Base-by-base conservation (phyloP, 352 stramenopile genomes). In the Pythium rishiriense region DNA sequence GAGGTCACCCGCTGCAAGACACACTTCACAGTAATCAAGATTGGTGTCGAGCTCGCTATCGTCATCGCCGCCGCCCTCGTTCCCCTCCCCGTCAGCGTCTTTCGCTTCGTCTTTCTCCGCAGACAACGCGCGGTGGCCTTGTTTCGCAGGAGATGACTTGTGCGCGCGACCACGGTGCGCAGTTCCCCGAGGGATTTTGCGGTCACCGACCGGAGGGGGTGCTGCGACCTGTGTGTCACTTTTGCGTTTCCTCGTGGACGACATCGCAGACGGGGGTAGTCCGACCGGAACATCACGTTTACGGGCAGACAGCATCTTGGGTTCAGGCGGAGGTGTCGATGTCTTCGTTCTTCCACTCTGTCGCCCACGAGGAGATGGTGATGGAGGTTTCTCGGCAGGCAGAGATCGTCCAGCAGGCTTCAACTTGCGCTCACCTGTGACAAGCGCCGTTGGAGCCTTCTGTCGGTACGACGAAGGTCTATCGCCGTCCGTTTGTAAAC, bases 21-120 rank as follows among this genome's bases (percentile, higher is more conserved):
- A 98, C 4, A 95, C 77, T 63, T 88, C 83, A 57, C 85, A 94
- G 50, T 88, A 94, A 67, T 94, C 85, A 31, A 94, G 67, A 54
- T 94, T 94, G 17, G 77, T 76, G 55, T 94, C 85, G 4, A 92
- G 68, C 62, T 93, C 84, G 21, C 76, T 87, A 1, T 88, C 77
- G 0, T 76, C 62, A n/a, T 70, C 64, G 26, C 47, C 64, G 2
- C 61, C 60, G 10, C 62, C 80, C 45, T 66, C 70, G 8, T 43
- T n/a, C 6, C 48, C 41, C 29, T 56, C 28, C 10, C 47, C 64
- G 33, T 28, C 46, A 19, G 47, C 19, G 5, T 56, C 9, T 4
- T 67, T 50, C 47, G 49, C 55, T 22, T 68, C 52, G 33, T 62
- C 61, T 41, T 58, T 52, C 41, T 22, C 48, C 17, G 33, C 37